A percentile compares a stretch with the other conserved stretches of the same genome.
These are phyloP conservation scores for Turritis glabra DNA, from an alignment of 345 rosid genomes.

Conservation along the genomic window DNA sequence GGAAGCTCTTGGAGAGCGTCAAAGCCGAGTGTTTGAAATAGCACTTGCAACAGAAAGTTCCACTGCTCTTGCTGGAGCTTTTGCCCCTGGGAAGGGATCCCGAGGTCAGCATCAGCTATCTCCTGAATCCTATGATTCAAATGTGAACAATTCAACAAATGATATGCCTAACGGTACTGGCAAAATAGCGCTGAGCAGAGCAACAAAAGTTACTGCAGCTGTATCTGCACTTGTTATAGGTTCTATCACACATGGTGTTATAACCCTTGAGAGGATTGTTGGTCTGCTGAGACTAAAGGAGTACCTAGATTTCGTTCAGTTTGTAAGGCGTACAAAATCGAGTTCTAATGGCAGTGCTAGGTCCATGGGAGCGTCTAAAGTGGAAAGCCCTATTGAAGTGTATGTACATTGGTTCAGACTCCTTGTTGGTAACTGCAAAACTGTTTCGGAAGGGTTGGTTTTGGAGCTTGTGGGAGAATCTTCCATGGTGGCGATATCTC, in stretches of 20 bases:
- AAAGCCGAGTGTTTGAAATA: slow-evolving; percentile 89
- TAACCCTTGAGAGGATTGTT: slow-evolving; percentile 92
- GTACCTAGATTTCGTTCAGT: slow-evolving; percentile 80
- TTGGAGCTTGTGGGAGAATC: slow-evolving; percentile 93
- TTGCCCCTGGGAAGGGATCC: slow-evolving; percentile 74
- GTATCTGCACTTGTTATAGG: slow-evolving; percentile 86
- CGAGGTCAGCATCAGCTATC: slow-evolving; percentile 76
- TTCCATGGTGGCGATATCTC: slow-evolving; percentile 76
- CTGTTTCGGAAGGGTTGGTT: slow-evolving; percentile 81
- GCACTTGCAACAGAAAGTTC: slow-evolving; percentile 95
- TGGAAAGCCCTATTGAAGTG: slow-evolving; percentile 68
- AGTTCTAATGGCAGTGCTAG: slow-evolving; percentile 87
- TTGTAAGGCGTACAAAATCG: slow-evolving; percentile 66
- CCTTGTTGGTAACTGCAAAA: slow-evolving; percentile 85
- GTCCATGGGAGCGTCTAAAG: slow-evolving; percentile 57
- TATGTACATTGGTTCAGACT: slow-evolving; percentile 92
- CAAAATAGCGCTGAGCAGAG: slow-evolving; percentile 49
- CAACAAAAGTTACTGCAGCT: slow-evolving; percentile 70
- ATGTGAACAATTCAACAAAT: slow-evolving; percentile 42
- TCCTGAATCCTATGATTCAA: slow-evolving; percentile 76
- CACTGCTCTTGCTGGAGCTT: slow-evolving; percentile 65
- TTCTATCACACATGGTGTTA: slow-evolving; percentile 84
- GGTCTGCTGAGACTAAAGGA: slow-evolving; percentile 82
- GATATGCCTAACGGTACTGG: slow-evolving; percentile 53
- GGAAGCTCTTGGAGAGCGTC: slow-evolving; percentile 98